Evolutionary conservation across 352 stramenopile species (phyloP), one percentile per base, ranked within the genome.

Genomic region (Globisporangium spiculum): DNA sequence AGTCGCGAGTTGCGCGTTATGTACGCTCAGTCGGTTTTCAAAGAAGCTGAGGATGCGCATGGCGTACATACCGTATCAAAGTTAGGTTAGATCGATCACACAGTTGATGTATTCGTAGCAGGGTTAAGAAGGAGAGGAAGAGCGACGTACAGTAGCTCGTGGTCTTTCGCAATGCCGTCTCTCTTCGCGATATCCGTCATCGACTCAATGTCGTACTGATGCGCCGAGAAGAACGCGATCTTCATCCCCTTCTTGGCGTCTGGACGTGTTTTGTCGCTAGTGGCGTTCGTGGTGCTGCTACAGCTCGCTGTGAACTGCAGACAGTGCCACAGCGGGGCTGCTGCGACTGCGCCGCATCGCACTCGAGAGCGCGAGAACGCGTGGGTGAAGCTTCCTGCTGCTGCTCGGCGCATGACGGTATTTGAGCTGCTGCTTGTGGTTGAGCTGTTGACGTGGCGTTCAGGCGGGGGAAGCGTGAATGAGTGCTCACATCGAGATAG

Each of bases 201-300:
- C 26, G 78, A 84, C 44, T 89, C 75, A 30, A 86, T 85, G 72
- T 94, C 83, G 74, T 94, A 92, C 58, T 68, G 78, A 70, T 90
- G 86, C 6, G 82, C 76, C 20, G 86, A 94, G 71, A 92, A 92
- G 76, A 91, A 91, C 41, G 82, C 82, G 73, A 94, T 87, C 71
- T 89, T 81, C 81, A 93, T 89, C 1, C 38, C 38, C 38, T 46
- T 46, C 38, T 46, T 46, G 38, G 38, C 38, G 38, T 46, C 38
- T 46, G 38, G 12, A 46, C 62, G 65, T 75, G 36, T 44, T 8
- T 16, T 60, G 30, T 24, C 24, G 20, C 3, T 16, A n/a, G 3
- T 52, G 34, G 50, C 12, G 41, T 4, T 64, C 9, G 38, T 64
- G 58, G 10, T 27, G 38, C 3, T 20, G 38, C 38, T 46, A 14